Evolutionary conservation across 441 rosid genomes (phyloP).

Genomic region (Adansonia madagascariensis): DNA sequence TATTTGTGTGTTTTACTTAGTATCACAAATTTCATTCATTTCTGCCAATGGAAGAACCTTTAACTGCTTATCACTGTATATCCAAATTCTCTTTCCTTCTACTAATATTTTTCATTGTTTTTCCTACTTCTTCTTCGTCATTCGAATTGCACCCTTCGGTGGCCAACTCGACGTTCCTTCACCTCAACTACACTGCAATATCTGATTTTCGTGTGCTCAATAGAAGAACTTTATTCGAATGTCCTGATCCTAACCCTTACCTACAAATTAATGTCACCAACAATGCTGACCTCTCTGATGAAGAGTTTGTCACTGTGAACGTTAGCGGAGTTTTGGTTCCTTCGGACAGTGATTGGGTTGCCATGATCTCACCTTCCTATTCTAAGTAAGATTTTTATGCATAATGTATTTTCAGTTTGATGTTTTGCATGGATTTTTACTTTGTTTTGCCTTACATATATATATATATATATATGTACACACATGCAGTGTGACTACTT

Average conservation of each 20-base stretch:
- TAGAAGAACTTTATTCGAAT: conserved; percentile 44
- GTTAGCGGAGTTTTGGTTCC: conserved; percentile 56
- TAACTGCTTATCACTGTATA: too few relatives aligned
- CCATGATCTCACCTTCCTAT: conserved; percentile 66
- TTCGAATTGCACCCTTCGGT: conserved; percentile 39
- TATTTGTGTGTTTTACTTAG: too few relatives aligned
- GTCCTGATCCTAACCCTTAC: conserved; percentile 42
- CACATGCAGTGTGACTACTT: conserved; percentile 45
- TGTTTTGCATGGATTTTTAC: not conserved
- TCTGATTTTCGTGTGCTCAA: conserved; percentile 55
- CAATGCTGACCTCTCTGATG: conserved; percentile 37
- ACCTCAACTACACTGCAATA: conserved; percentile 47
- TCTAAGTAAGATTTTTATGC: conserved; percentile 36
- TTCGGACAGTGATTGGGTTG: conserved; percentile 52
- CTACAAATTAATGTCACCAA: conserved; percentile 36
- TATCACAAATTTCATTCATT: too few relatives aligned
- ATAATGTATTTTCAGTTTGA: not conserved
- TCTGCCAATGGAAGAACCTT: too few relatives aligned
- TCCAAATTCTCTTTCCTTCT: not conserved
- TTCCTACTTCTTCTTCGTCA: conserved; percentile 23
- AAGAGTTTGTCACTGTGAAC: conserved; percentile 45
- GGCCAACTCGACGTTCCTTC: conserved; percentile 33
- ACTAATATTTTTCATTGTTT: conserved; percentile 3
- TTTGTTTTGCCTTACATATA: not conserved
- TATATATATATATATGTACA: not conserved